Base-by-base conservation (phyloP, 2,329 filamentous ascomycete genomes). In the Sordariomycetes sp. region DNA sequence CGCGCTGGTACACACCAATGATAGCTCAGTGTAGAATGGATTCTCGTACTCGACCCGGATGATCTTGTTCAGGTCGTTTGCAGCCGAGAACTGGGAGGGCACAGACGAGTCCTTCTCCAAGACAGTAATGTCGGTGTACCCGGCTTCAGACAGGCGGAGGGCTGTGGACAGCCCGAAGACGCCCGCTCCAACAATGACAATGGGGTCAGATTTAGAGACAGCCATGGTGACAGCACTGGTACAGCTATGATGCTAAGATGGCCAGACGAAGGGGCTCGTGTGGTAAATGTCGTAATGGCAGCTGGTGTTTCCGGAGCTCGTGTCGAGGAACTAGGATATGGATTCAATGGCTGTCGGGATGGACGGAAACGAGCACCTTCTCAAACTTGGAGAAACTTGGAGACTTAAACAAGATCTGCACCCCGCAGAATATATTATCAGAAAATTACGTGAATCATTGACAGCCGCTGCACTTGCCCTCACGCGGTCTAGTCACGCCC, bases 171-270 rank as follows among this genome's bases (percentile, higher is more conserved):
- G 76, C 61, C 82, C 82, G 62, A 85, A 85, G 61, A 82, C 79
- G 52, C 82, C 82, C 15, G 80, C 81, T 58, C 86, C 86, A 57
- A 89, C 70, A 61, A 90, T 85, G 57, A 89, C 75, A 63, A 89
- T 76, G 22, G 78, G 78, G 52, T 69, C 66, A 15, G 75, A 52
- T n/a, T 52, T 24, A 4, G 20, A 52, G 48, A 52, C n/a, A 28
- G 15, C 20, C 36, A n/a, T 42, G 36, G 12, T 12, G 17, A 15
- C 17, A 42, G 28, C 8, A 8, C 28, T 42, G 3, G 3, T 42
- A 12, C 17, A 13, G 17, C 5, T 42, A 42, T 12, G 36, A n/a
- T n/a, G 12, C 36, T 15, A 42, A n/a, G 8, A 8, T 15, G 35
- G 35, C 36, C 4, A 42, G 17, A 42, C 12, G 36, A 15, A 42